Evolutionary conservation across 202 grass and related monocot species (phyloP).

Genomic region (Zizania palustris): DNA sequence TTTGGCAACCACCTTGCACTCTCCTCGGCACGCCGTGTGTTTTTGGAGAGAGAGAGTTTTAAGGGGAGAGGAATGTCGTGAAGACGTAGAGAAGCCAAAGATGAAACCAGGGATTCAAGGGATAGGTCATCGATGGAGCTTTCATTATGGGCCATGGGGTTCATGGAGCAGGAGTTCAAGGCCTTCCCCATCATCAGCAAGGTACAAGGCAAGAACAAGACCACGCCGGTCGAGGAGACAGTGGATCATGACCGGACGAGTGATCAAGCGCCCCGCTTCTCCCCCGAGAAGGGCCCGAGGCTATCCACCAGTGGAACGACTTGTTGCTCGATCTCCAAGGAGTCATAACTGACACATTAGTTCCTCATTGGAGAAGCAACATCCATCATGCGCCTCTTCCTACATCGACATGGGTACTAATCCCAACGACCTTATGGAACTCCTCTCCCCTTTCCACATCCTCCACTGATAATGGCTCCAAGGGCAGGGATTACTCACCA

Average conservation of each 20-base stretch:
- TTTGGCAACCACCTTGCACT: no score
- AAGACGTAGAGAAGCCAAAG: no score
- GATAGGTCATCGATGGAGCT: constrained; percentile 56
- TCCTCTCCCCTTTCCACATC: constrained; percentile 40
- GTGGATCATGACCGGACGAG: not conserved
- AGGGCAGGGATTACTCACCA: constrained; percentile 17
- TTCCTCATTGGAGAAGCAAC: constrained; percentile 34
- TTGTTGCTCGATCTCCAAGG: constrained; percentile 35
- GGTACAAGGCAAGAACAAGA: constrained; percentile 48
- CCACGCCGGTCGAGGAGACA: constrained; percentile 46
- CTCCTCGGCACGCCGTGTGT: no score
- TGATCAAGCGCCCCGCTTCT: constrained; percentile 5
- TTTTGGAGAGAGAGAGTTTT: no score
- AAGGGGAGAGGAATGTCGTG: no score
- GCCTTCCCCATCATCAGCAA: constrained; percentile 31
- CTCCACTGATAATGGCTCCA: constrained; percentile 25
- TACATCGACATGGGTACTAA: not conserved
- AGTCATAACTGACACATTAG: constrained; percentile 27
- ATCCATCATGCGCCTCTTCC: no score
- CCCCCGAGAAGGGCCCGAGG: constrained; percentile 14
- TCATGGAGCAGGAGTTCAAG: constrained; percentile 53
- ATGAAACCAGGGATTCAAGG: no score
- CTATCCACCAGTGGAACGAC: constrained; percentile 31
- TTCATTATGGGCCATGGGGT: constrained; percentile 55
- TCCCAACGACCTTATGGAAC: not conserved